phyloP scores from a whole-genome alignment of 1,139 yeast species.

The Suhomyces kunorum region DNA sequence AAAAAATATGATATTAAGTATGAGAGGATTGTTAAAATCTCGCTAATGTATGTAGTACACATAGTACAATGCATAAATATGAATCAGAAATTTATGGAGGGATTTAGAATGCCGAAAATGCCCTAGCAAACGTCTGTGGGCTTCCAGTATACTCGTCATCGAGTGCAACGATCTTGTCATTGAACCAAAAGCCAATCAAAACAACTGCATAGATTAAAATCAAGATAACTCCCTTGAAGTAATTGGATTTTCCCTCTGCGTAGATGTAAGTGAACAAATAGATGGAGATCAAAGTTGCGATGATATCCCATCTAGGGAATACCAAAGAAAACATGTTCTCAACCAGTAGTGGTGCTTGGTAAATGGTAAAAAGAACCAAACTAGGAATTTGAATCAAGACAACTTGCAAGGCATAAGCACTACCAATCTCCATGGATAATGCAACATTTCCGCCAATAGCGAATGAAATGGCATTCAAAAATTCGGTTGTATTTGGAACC shows the following conservation, averaged over 20 bases:
- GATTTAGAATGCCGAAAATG: constrained; percentile 1
- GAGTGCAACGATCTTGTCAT: constrained; percentile 39
- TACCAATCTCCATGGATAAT: constrained; percentile 94
- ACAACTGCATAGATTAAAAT: constrained; percentile 77
- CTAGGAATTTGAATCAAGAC: constrained; percentile 92
- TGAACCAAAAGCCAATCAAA: constrained; percentile 79
- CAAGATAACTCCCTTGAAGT: constrained; percentile 91
- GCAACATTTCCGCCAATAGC: constrained; percentile 97
- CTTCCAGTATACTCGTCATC: constrained; percentile 32
- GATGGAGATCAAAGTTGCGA: constrained; percentile 83
- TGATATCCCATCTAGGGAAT: constrained; percentile 94
- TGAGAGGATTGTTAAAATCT: neutral
- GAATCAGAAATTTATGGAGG: neutral
- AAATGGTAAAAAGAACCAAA: constrained; percentile 74
- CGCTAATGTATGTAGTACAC: too few species aligned
- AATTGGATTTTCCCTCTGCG: constrained; percentile 95
- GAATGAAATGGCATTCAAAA: constrained; percentile 93
- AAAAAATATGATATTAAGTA: too few species aligned
- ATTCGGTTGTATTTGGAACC: constrained; percentile 96
- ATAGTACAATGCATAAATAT: neutral
- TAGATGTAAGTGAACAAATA: constrained; percentile 89
- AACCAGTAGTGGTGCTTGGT: constrained; percentile 36
- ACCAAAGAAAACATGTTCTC: constrained; percentile 74
- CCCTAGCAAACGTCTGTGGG: constrained; percentile 2
- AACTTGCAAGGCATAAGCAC: constrained; percentile 97